Base-by-base conservation (phyloP, 495 filamentous ascomycete species). In the Tuber aestivum region DNA sequence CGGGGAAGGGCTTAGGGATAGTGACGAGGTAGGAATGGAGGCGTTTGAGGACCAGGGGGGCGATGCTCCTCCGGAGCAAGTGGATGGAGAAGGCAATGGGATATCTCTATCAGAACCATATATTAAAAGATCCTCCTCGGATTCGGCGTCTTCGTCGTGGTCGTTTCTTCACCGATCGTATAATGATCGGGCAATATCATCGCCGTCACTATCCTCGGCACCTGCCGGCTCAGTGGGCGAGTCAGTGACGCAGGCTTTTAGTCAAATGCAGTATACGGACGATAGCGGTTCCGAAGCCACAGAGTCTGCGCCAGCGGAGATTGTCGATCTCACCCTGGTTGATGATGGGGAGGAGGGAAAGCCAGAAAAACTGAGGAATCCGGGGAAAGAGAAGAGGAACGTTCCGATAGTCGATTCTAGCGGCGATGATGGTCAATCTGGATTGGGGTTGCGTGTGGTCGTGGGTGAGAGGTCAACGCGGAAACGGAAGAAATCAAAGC, bases 221-320 rank as follows among this genome's bases (percentile, higher is more conserved):
- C 14, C 27, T 3, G 56, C 18, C 56, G n/a, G 56, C 16, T 65
- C 56, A 4, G 56, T 65, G 27, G 56, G 56, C 27, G 56, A 65
- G 56, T 65, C 56, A 12, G 56, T 65, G 27, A 65, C 56, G 32
- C n/a, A 65, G 56, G 56, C 56, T 65, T 65, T 65, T 65, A 27
- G 56, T 6, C 56, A 65, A 65, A 65, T 65, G 56, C 56, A 65
- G n/a, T 65, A 65, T 32, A 18, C 27, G 56, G 56, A 65, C 3
- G n/a, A 65, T 65, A 65, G 56, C 27, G n/a, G 32, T 32, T 65
- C 56, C 12, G 56, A 65, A 32, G 56, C 56, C n/a, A 65, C 56
- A 65, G 27, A 65, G 10, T 65, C 56, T 65, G 56, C 56, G 56
- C 56, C n/a, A 32, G 27, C n/a, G n/a, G 56, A 65, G 32, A 65